These are phyloP conservation scores for Rosa hybrid DNA, from an alignment of 331 rosid genomes.

Conservation along the genomic window DNA sequence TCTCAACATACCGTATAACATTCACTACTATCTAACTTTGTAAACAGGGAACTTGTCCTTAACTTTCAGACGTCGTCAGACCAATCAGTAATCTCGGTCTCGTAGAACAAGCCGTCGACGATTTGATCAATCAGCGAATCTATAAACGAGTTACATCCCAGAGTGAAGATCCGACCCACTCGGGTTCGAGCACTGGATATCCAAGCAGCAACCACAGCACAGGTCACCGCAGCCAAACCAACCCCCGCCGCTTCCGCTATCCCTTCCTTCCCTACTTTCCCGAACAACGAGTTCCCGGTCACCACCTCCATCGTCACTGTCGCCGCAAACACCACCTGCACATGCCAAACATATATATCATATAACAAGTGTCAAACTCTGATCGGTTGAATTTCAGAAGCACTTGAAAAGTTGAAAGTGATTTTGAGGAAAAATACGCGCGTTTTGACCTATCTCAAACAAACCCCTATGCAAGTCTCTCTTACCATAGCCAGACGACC, in stretches of 20 bases:
- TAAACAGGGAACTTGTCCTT: not conserved
- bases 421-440: too few relatives aligned
- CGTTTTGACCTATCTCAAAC: not conserved
- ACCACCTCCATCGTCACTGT: slow-evolving; percentile 66
- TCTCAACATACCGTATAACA: not conserved
- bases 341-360: not conserved
- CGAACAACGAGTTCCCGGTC: slow-evolving; percentile 77
- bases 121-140: slow-evolving; percentile 82
- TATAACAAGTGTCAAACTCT: not conserved
- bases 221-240: slow-evolving; percentile 72
- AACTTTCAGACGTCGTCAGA: slow-evolving; percentile 52
- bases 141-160: slow-evolving; percentile 66
- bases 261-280: slow-evolving; percentile 71
- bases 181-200: slow-evolving; percentile 64
- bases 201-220: slow-evolving; percentile 78
- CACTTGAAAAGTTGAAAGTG: not conserved
- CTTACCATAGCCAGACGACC: slow-evolving; percentile 95
- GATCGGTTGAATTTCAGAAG: not conserved
- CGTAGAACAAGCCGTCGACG: slow-evolving; percentile 83
- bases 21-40: not conserved
- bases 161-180: slow-evolving; percentile 65
- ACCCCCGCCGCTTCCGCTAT: slow-evolving; percentile 74
- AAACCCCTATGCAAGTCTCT: not conserved
- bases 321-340: slow-evolving; percentile 68
- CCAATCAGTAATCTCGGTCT: slow-evolving; percentile 48